Percentiles rank a stretch among this genome's conserved stretches.
These are phyloP conservation scores for Grosmannia huntii DNA, from an alignment of 2,329 filamentous ascomycete genomes.

Conservation along the genomic window DNA sequence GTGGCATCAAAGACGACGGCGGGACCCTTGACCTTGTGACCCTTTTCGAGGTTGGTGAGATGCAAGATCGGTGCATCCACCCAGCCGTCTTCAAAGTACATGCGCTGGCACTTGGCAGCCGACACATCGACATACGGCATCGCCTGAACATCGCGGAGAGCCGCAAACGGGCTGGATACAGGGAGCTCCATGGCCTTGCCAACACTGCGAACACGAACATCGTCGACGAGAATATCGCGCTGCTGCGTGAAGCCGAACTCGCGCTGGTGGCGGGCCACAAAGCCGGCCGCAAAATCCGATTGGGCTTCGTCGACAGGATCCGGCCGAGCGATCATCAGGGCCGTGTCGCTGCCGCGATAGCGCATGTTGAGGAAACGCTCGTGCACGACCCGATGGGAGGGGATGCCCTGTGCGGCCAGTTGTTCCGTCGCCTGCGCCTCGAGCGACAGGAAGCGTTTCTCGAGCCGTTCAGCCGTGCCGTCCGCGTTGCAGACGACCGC, in stretches of 20 bases:
- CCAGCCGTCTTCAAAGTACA: conserved; percentile 45
- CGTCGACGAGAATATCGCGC: conserved; percentile 58
- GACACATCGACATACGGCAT: conserved; percentile 22
- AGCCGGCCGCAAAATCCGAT: conserved; percentile 44
- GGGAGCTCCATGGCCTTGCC: conserved; percentile 16
- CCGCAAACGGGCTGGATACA: background rate
- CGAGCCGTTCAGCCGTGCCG: conserved; percentile 49
- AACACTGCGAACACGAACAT: conserved; percentile 56
- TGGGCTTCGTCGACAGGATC: conserved; percentile 35
- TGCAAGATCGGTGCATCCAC: conserved; percentile 54
- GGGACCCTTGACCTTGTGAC: conserved; percentile 43
- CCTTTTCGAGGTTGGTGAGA: conserved; percentile 46
- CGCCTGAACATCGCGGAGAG: background rate
- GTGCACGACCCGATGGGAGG: conserved; percentile 57
- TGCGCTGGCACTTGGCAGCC: conserved; percentile 36
- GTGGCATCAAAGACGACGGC: conserved; percentile 55
- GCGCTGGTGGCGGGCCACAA: conserved; percentile 54
- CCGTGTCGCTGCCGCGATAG: conserved; percentile 79
- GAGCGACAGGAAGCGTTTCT: conserved; percentile 35
- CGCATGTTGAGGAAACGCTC: conserved; percentile 92
- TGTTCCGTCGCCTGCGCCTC: conserved; percentile 24
- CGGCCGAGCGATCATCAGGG: conserved; percentile 56
- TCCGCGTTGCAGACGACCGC: conserved; percentile 37
- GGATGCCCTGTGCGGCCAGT: conserved; percentile 47
- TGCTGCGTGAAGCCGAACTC: conserved; percentile 61